Percentiles rank a stretch among this genome's conserved stretches.
Evolutionary conservation across 1,284 basidiomycete species (phyloP).

Genomic region (Pterula multifida): DNA sequence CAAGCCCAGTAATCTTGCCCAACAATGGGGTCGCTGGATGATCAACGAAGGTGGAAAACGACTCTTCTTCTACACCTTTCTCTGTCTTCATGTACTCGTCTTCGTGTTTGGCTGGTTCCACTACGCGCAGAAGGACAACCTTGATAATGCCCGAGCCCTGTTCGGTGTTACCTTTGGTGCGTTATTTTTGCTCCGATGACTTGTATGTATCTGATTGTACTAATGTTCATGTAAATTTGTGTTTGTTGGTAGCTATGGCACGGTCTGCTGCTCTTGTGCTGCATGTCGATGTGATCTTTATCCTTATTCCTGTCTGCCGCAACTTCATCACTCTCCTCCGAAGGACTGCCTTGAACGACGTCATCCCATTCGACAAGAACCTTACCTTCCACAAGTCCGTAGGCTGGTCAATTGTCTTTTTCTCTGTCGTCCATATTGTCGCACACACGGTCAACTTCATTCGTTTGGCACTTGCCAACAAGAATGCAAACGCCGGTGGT

Average conservation of each 20-base stretch:
- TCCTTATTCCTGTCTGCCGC: slow-evolving; percentile 83
- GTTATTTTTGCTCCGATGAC: slow-evolving; percentile 18
- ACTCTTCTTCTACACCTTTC: slow-evolving; percentile 66
- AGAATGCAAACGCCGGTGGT: slow-evolving; percentile 36
- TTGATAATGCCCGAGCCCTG: slow-evolving; percentile 43
- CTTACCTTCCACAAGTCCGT: slow-evolving; percentile 82
- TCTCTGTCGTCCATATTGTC: slow-evolving; percentile 57
- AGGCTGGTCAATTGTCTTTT: slow-evolving; percentile 76
- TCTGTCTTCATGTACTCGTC: slow-evolving; percentile 68
- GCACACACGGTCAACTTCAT: slow-evolving; percentile 78
- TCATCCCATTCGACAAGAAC: slow-evolving; percentile 87
- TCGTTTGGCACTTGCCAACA: slow-evolving; percentile 48
- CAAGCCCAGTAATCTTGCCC: slow-evolving; percentile 24
- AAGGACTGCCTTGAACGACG: slow-evolving; percentile 66
- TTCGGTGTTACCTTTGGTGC: slow-evolving; percentile 71
- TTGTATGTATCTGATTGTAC: not conserved
- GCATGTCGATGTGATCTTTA: slow-evolving; percentile 81
- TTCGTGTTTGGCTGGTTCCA: slow-evolving; percentile 64
- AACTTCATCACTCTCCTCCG: slow-evolving; percentile 82
- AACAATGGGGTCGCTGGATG: slow-evolving; percentile 67
- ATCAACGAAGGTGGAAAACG: slow-evolving; percentile 78
- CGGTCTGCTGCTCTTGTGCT: slow-evolving; percentile 76
- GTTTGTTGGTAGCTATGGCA: slow-evolving; percentile 48
- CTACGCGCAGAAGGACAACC: slow-evolving; percentile 70
- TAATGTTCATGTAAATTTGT: slow-evolving; percentile 4